Evolutionary conservation across 495 filamentous ascomycete species (phyloP).

Genomic region (Penicillium pancosmium): DNA sequence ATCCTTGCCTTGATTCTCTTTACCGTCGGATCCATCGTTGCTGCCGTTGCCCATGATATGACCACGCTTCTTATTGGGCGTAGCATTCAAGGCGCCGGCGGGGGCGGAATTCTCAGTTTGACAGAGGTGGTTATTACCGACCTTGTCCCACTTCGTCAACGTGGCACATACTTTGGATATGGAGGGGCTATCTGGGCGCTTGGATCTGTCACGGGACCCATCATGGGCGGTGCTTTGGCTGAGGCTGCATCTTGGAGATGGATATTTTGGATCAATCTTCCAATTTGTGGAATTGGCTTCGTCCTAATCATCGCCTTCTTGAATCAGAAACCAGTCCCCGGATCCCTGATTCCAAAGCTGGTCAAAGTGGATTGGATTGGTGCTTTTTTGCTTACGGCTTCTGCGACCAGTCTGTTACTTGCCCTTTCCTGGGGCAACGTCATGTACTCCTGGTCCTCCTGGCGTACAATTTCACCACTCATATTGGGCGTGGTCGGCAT

Average conservation of each 20-base stretch:
- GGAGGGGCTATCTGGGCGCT: slow-evolving; percentile 24
- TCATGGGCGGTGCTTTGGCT: slow-evolving; percentile 33
- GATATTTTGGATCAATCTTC: slow-evolving; percentile 34
- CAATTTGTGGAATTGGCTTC: slow-evolving; percentile 22
- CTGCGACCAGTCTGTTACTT: slow-evolving; percentile 36
- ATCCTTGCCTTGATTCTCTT: slow-evolving; percentile 34
- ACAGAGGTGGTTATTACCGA: slow-evolving; percentile 36
- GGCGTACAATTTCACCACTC: slow-evolving; percentile 46
- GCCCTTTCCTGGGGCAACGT: slow-evolving; percentile 47
- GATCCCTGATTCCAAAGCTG: slow-evolving; percentile 23
- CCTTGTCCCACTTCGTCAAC: slow-evolving; percentile 34
- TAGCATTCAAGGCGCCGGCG: slow-evolving; percentile 44
- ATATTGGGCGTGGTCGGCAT: slow-evolving; percentile 47
- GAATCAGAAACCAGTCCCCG: slow-evolving; percentile 4
- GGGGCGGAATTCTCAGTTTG: slow-evolving; percentile 37
- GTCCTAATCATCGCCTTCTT: slow-evolving; percentile 19
- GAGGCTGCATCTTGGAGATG: slow-evolving; percentile 32
- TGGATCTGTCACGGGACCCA: slow-evolving; percentile 31
- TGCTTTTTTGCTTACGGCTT: not conserved
- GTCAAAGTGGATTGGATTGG: slow-evolving; percentile 40
- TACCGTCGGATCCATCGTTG: slow-evolving; percentile 40
- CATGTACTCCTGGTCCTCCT: slow-evolving; percentile 40
- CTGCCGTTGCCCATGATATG: slow-evolving; percentile 37
- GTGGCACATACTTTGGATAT: slow-evolving; percentile 24
- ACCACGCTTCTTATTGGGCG: slow-evolving; percentile 42